A percentile compares a stretch with the other conserved stretches of the same genome.
phyloP scores from a whole-genome alignment of 2,329 filamentous ascomycete species.

The Penicillium hordei region DNA sequence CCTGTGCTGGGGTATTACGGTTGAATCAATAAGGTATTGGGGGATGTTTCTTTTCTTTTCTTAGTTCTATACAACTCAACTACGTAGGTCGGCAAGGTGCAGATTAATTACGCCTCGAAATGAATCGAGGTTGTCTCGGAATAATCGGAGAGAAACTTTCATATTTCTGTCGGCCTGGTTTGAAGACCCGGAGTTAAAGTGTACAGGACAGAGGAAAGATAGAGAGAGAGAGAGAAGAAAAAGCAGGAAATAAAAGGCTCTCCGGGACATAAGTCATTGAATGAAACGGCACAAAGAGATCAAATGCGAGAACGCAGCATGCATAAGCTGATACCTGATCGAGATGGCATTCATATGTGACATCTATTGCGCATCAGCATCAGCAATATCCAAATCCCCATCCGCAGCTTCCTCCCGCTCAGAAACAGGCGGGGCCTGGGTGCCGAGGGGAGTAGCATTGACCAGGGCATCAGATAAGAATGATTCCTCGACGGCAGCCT shows the following conservation, averaged over 20 bases:
- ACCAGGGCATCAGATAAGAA: constrained; percentile 59
- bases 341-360: not conserved
- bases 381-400: constrained; percentile 35
- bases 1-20: not conserved
- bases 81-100: not conserved
- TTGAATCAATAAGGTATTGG: constrained; percentile 6
- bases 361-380: constrained; percentile 24
- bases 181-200: constrained; percentile 8
- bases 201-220: constrained; percentile 13
- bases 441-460: constrained; percentile 47
- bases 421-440: constrained; percentile 29
- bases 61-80: not conserved
- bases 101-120: not conserved
- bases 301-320: constrained; percentile 2
- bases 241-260: not conserved
- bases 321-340: not conserved
- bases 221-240: not conserved
- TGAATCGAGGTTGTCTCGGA: not conserved
- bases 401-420: constrained; percentile 21
- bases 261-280: constrained; percentile 9
- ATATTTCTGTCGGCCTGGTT: constrained; percentile 2
- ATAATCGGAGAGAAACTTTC: not conserved
- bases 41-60: not conserved
- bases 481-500: constrained; percentile 81
- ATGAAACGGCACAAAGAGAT: constrained; percentile 4